Evolutionary conservation across 2,329 filamentous ascomycete species (phyloP), one percentile per base, ranked within the genome.

Genomic region (Colletotrichum magnum): DNA sequence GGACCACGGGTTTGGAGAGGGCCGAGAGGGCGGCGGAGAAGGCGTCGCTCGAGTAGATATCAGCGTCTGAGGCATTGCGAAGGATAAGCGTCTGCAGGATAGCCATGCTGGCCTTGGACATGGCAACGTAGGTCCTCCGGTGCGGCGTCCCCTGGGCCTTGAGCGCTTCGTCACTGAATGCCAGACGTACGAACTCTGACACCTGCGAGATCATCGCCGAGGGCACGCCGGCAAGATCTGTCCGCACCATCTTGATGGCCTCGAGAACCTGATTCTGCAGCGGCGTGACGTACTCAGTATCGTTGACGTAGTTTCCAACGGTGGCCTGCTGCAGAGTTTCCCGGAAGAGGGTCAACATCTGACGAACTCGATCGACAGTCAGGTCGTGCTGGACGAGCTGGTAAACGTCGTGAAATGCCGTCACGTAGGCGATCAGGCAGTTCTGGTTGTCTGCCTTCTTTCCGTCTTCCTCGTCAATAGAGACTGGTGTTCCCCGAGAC

Each of bases 341-440:
- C 47, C 90, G 88, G 39, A 98, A 83, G 54, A 97, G 88, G 3
- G 83, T 83, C 1, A 97, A 85, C 79, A 97, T 92, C n/a, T 85
- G 87, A 48, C 86, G 83, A 9, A 94, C 88, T 54, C 88, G 87
- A 3, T 89, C 85, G 0, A 88, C 82, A 10, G 87, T 87, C 21
- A 97, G 82, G 16, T 89, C 87, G 7, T 85, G 81, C 67, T 91
- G 86, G 56, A 94, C 89, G 5, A 98, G 86, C 1, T 89, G 88
- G 75, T 97, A 97, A 1, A 98, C 86, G 73, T 96, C 91, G 64
- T 90, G 85, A 48, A 96, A 88, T 1, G 92, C 87, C 24, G 90
- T 87, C 1, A 96, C 88, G 81, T 97, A 98, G n/a, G 94, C 93
- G 36, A 93, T 83, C n/a, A 95, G 87, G 12, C 93, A 94, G 65